A percentile compares a stretch with the other conserved stretches of the same genome.
Conservation (phyloP, 2,329 filamentous ascomycete genomes). For the Verticillium nubilum region DNA sequence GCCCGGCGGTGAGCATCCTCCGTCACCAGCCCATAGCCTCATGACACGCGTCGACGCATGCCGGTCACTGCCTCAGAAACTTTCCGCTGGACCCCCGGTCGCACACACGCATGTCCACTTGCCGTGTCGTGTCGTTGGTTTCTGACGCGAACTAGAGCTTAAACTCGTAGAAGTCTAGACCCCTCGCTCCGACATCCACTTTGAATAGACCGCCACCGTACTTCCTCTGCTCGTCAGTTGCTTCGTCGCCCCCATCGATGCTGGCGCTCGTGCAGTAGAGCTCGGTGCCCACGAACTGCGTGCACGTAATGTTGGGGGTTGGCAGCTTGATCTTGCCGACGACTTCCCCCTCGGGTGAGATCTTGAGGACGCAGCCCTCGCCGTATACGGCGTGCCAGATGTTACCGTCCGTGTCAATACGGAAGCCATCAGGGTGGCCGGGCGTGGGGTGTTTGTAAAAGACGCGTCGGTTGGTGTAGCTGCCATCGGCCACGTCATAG, state of each 20-base stretch:
- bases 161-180: conserved; percentile 60
- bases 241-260: conserved; percentile 60
- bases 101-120: neutral
- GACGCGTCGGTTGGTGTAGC: conserved; percentile 62
- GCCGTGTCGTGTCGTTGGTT: neutral
- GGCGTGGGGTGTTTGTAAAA: conserved; percentile 66
- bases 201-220: conserved; percentile 69
- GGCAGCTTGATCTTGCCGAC: conserved; percentile 72
- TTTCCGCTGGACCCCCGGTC: neutral
- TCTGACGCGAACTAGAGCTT: conserved; percentile 31
- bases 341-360: conserved; percentile 63
- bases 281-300: conserved; percentile 68
- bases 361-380: conserved; percentile 67
- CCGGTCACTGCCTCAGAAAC: neutral
- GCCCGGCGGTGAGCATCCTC: neutral
- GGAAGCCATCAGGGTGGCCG: conserved; percentile 77
- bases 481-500: conserved; percentile 62
- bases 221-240: conserved; percentile 51
- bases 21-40: neutral
- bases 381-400: conserved; percentile 88
- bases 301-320: conserved; percentile 75
- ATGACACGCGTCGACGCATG: neutral
- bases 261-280: conserved; percentile 75
- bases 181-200: conserved; percentile 69
- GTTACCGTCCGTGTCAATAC: conserved; percentile 77